Base-by-base conservation (phyloP, 306 rosid genomes). In the Lupinus albus region DNA sequence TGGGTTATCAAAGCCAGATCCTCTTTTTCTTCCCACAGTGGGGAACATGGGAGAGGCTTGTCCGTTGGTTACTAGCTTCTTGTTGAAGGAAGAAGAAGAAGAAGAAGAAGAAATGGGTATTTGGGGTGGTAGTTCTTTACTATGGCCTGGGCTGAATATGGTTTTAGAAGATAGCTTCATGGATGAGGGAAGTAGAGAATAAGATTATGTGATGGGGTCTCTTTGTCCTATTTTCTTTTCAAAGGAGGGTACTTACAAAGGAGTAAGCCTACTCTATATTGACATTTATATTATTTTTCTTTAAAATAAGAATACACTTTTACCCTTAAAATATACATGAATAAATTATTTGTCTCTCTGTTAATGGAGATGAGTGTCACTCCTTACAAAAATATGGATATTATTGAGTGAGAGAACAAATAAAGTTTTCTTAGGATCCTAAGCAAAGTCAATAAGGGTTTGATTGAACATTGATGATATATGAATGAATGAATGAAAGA, bases 1-100 rank as follows among this genome's bases (percentile, higher is more conserved):
- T 9, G 97, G 98, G 38, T 89, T 21, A 25, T 25, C 97, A 48
- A 86, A 89, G 5, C 79, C 84, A 8, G 79, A 57, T 1, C 89
- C 91, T 63, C 89, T 70, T 55, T 83, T 92, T 81, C 81, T 91
- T 0, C 82, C 85, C 7, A 71, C 87, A 4, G 86, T 73, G 5
- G 97, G 99, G 68, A 93, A 89, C 91, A 88, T 88, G 3, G 97
- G 99, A 21, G 97, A 93, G 36, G 97, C 97, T 17, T 87, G 97
- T 1, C 47, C 91, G 63, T 85, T 89, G 84, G 76, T 80, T 47
- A 71, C 81, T 5, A 93, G 86, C 7, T 87, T 81, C 64, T 91
- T 84, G 70, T 94, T 93, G 21, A 93, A 78, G 20, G 99, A 93
- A 41, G 94, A 25, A 25, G 98, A 57, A 5, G 98, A 89, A 15